Conservation (phyloP, 768 basidiomycete species). For the Boletus sp. region DNA sequence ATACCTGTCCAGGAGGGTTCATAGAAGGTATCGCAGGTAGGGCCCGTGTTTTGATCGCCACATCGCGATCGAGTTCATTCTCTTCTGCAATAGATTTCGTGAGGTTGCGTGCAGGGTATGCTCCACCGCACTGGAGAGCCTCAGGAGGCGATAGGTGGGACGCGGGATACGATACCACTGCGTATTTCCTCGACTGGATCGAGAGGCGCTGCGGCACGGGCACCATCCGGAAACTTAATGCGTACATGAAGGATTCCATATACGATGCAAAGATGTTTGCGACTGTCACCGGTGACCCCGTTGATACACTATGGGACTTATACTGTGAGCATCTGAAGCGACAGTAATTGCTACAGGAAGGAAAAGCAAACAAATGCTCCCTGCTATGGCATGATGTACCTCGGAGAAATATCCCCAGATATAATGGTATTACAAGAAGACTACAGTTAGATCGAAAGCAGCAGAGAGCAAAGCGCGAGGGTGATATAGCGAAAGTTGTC, state of each 20-base stretch:
- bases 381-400: background rate
- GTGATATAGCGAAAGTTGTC: background rate
- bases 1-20: slow-evolving; percentile 62
- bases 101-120: slow-evolving; percentile 53
- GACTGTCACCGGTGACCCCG: slow-evolving; percentile 46
- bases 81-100: slow-evolving; percentile 56
- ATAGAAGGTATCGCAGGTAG: slow-evolving; percentile 79
- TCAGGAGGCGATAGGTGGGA: slow-evolving; percentile 58
- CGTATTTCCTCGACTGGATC: slow-evolving; percentile 69
- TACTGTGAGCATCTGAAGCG: slow-evolving; percentile 46
- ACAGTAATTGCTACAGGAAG: background rate
- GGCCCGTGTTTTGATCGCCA: slow-evolving; percentile 7
- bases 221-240: slow-evolving; percentile 58
- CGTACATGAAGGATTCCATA: slow-evolving; percentile 42
- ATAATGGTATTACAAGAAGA: slow-evolving; percentile 16
- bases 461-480: slow-evolving; percentile 1
- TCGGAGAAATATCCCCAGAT: slow-evolving; percentile 6
- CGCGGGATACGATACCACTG: slow-evolving; percentile 70
- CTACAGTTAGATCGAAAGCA: slow-evolving; percentile 23
- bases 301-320: slow-evolving; percentile 54
- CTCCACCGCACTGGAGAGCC: slow-evolving; percentile 69
- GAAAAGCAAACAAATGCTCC: background rate
- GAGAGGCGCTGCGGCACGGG: slow-evolving; percentile 52
- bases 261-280: slow-evolving; percentile 55
- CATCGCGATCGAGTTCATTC: background rate